These are phyloP conservation scores for Capsicum chinense DNA, from an alignment of 257 asterid species.

Conservation along the genomic window DNA sequence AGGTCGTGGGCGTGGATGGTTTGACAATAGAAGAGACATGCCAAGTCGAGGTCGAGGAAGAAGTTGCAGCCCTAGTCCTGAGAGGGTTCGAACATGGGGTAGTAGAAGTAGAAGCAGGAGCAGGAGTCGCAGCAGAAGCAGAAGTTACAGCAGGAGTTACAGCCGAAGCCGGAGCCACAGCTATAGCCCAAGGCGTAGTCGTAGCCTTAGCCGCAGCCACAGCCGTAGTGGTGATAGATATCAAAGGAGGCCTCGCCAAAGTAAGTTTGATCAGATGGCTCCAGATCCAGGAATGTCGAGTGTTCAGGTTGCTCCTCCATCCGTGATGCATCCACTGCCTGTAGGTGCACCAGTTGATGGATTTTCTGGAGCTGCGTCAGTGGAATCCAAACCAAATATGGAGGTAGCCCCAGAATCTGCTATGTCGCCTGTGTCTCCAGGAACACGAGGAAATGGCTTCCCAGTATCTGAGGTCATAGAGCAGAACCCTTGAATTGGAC, in stretches of 20 bases:
- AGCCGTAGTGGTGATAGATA: slow-evolving; percentile 60
- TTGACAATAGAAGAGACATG: slow-evolving; percentile 75
- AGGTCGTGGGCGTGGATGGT: slow-evolving; percentile 78
- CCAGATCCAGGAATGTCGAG: slow-evolving; percentile 38
- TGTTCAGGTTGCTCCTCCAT: slow-evolving; percentile 35
- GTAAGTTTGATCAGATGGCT: slow-evolving; percentile 76
- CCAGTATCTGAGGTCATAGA: slow-evolving; percentile 39
- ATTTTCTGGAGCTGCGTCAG: slow-evolving; percentile 12
- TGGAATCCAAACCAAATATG: slow-evolving; percentile 28
- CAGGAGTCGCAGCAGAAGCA: slow-evolving; percentile 46
- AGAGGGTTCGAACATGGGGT: slow-evolving; percentile 78
- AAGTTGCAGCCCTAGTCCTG: slow-evolving; percentile 72
- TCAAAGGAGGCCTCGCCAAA: slow-evolving; percentile 67
- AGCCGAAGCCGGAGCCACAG: slow-evolving; percentile 69
- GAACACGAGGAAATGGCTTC: slow-evolving; percentile 38
- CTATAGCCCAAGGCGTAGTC: slow-evolving; percentile 55
- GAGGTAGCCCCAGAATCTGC: slow-evolving; percentile 35
- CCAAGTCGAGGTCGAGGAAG: slow-evolving; percentile 71
- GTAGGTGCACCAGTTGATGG: slow-evolving; percentile 27
- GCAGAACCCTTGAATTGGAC: slow-evolving; percentile 36
- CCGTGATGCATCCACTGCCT: background rate
- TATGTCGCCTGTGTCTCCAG: slow-evolving; percentile 38
- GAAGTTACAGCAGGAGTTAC: slow-evolving; percentile 47
- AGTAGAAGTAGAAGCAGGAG: slow-evolving; percentile 62
- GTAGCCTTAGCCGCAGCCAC: slow-evolving; percentile 49